These are phyloP conservation scores for Grigorovia jiainica DNA, from an alignment of 805 yeast species.

Conservation along the genomic window DNA sequence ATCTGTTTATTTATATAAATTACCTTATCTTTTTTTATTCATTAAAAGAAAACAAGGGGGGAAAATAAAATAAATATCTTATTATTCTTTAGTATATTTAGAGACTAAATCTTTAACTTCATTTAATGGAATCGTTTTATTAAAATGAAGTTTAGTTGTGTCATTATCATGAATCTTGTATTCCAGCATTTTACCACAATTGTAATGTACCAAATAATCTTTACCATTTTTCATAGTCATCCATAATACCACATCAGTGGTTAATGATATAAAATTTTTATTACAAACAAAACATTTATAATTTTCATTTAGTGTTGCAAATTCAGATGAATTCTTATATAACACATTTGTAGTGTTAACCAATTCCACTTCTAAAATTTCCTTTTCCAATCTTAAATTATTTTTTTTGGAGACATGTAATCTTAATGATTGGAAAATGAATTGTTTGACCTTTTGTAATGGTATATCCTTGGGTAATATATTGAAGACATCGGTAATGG, in stretches of 20 bases:
- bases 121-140: neutral
- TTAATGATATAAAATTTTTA: constrained; percentile 25
- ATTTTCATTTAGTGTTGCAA: constrained; percentile 33
- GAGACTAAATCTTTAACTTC: neutral
- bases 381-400: constrained; percentile 34
- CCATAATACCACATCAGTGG: constrained; percentile 15
- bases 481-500: constrained; percentile 31
- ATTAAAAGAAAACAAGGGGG: no score
- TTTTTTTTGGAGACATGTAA: constrained; percentile 32
- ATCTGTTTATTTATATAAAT: no score
- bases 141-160: constrained; percentile 6
- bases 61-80: neutral
- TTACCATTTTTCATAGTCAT: constrained; percentile 10
- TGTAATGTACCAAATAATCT: constrained; percentile 17
- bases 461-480: constrained; percentile 44
- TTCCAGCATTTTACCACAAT: constrained; percentile 20
- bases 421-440: constrained; percentile 38
- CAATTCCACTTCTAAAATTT: constrained; percentile 45
- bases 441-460: constrained; percentile 33
- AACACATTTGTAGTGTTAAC: constrained; percentile 37
- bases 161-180: constrained; percentile 8
- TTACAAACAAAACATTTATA: constrained; percentile 51
- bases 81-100: neutral
- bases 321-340: constrained; percentile 31
- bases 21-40: no score